A percentile compares a stretch with the other conserved stretches of the same genome.
Evolutionary conservation across 2,329 filamentous ascomycete genomes (phyloP).

Genomic region (Talaromyces funiculosus): DNA sequence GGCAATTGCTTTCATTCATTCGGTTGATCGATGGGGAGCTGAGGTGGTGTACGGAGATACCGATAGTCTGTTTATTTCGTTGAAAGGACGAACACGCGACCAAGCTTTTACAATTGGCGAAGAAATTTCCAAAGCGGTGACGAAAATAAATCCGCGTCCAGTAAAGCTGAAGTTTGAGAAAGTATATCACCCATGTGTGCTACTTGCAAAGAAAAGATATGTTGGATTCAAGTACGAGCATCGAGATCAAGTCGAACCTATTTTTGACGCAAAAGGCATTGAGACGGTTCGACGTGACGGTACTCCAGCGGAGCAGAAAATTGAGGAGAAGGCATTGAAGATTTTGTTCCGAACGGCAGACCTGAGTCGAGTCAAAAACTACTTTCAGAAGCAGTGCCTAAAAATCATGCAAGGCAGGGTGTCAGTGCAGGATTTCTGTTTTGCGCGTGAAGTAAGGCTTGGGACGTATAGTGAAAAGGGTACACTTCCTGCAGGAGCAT

Average conservation of each 20-base stretch:
- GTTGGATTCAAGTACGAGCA: conserved; percentile 96
- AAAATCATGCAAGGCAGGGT: conserved; percentile 89
- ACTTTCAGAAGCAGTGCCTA: conserved; percentile 82
- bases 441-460: conserved; percentile 84
- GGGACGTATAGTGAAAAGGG: conserved; percentile 82
- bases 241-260: conserved; percentile 66
- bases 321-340: conserved; percentile 86
- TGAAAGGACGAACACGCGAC: conserved; percentile 78
- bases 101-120: conserved; percentile 89
- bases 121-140: conserved; percentile 83
- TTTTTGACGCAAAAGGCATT: conserved; percentile 97
- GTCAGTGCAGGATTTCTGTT: conserved; percentile 92
- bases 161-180: conserved; percentile 98
- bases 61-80: conserved; percentile 84
- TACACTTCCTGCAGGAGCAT: conserved; percentile 74
- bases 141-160: conserved; percentile 81
- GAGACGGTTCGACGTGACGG: conserved; percentile 95
- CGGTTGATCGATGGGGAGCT: conserved; percentile 77
- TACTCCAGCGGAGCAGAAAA: conserved; percentile 91
- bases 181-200: conserved; percentile 89
- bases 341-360: conserved; percentile 86
- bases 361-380: conserved; percentile 78
- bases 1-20: conserved; percentile 87
- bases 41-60: conserved; percentile 99
- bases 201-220: conserved; percentile 95